Evolutionary conservation across 805 yeast genomes (phyloP).

Genomic region (Komagataella phaffii): DNA sequence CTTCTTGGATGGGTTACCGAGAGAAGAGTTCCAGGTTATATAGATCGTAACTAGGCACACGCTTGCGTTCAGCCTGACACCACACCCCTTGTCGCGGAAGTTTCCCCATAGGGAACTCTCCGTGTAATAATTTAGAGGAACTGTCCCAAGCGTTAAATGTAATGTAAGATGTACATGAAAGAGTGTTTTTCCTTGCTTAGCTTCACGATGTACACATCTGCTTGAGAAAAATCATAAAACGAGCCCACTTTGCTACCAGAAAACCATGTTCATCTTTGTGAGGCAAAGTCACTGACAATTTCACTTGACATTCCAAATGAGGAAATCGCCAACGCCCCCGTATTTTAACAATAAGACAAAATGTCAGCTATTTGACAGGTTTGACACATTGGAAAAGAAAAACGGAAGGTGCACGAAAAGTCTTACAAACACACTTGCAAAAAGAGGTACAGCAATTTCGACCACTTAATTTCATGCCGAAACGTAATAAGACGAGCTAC

Average conservation of each 20-base stretch:
- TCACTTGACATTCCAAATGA: neutral
- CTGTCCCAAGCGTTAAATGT: neutral
- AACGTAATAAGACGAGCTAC: neutral
- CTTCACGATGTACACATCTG: neutral
- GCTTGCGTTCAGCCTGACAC: neutral
- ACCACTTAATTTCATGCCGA: neutral
- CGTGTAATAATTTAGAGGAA: neutral
- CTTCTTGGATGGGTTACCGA: too few species aligned
- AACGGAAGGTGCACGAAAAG: neutral
- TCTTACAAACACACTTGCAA: conserved; percentile 1
- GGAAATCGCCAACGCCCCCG: neutral
- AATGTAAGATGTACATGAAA: neutral
- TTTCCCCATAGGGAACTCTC: neutral
- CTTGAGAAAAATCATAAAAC: neutral
- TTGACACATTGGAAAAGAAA: neutral
- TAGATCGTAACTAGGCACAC: too few species aligned
- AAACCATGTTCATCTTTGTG: neutral
- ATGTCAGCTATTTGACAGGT: neutral
- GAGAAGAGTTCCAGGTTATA: too few species aligned
- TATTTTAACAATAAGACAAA: neutral
- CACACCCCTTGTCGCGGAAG: neutral
- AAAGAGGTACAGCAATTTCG: neutral
- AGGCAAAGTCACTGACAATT: neutral
- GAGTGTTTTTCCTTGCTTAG: neutral
- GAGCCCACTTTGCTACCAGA: too few species aligned